Conservation (phyloP, 495 filamentous ascomycete species). For the Aspergillus cavernicola region DNA sequence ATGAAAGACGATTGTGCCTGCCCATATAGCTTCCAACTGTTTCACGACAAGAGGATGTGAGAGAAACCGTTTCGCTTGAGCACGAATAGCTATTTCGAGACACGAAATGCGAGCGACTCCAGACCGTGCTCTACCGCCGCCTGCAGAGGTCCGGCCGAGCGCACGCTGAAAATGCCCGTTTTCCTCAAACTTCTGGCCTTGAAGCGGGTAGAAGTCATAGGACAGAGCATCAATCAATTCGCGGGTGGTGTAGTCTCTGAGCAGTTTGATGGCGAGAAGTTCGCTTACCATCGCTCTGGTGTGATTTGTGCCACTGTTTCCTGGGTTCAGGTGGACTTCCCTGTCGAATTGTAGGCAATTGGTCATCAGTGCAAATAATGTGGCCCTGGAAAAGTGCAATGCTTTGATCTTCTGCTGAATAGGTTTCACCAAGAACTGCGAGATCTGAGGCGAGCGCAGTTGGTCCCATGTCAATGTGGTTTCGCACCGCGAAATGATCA, state of each 20-base stretch:
- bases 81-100: slow-evolving; percentile 85
- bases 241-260: slow-evolving; percentile 82
- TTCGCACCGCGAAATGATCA: slow-evolving; percentile 79
- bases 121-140: slow-evolving; percentile 34
- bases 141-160: slow-evolving; percentile 30
- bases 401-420: slow-evolving; percentile 76
- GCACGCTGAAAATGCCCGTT: slow-evolving; percentile 25
- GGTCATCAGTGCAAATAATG: slow-evolving; percentile 83
- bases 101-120: slow-evolving; percentile 76
- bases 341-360: slow-evolving; percentile 92
- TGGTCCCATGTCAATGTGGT: slow-evolving; percentile 96
- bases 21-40: slow-evolving; percentile 94
- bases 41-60: slow-evolving; percentile 86
- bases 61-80: slow-evolving; percentile 83
- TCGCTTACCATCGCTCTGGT: slow-evolving; percentile 86
- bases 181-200: slow-evolving; percentile 58
- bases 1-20: slow-evolving; percentile 88
- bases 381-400: slow-evolving; percentile 78
- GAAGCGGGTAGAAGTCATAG: slow-evolving; percentile 91
- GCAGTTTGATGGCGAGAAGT: slow-evolving; percentile 82
- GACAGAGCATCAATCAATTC: slow-evolving; percentile 89
- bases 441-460: slow-evolving; percentile 87
- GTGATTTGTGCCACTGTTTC: slow-evolving; percentile 73
- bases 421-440: slow-evolving; percentile 91
- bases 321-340: slow-evolving; percentile 74